Base-by-base conservation (phyloP, 1,284 basidiomycete genomes). In the Paramarasmius palmivorus region DNA sequence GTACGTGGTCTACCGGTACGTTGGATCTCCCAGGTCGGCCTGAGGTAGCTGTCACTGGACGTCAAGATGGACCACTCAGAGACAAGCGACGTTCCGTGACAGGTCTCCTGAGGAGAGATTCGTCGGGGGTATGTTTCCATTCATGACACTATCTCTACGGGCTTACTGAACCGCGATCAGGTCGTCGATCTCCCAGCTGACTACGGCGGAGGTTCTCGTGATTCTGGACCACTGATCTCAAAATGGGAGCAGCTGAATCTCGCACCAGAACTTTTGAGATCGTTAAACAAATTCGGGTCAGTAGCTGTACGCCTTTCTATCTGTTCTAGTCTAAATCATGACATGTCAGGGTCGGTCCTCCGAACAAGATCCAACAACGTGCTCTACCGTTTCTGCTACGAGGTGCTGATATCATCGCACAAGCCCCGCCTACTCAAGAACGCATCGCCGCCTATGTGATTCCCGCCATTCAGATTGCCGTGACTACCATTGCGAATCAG, bases 311-410 rank as follows among this genome's bases (percentile, higher is more conserved):
- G 44, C 10, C 32, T 23, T 45, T 44, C 48, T 53, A 47, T 59
- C 19, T 52, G 47, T 58, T 55, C 34, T 35, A 55, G 47, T n/a
- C 19, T 51, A 49, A 55, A 59, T 60, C 57, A 23, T 35, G 42
- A 46, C 54, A 42, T 47, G n/a, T 19, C 61, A 95, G 93, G 44
- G 88, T 97, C 59, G 96, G 96, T 0, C 96, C 96, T 4, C 96
- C 96, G 4, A 98, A 98, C 73, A 99, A 98, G 77, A 97, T 98
- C 58, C 96, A 99, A 72, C 94, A 96, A 67, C 86, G 95, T 52
- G 95, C 96, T 38, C 78, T 99, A 52, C 96, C 96, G 1, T 98
- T 97, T 73, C 86, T 99, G 57, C 79, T 98, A 47, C 87, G 92
- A 55, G 92, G 94, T 8, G 86, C 92, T 40, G 97, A 99, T 64